Evolutionary conservation across 345 rosid genomes (phyloP).

Genomic region (Heritiera fomes): DNA sequence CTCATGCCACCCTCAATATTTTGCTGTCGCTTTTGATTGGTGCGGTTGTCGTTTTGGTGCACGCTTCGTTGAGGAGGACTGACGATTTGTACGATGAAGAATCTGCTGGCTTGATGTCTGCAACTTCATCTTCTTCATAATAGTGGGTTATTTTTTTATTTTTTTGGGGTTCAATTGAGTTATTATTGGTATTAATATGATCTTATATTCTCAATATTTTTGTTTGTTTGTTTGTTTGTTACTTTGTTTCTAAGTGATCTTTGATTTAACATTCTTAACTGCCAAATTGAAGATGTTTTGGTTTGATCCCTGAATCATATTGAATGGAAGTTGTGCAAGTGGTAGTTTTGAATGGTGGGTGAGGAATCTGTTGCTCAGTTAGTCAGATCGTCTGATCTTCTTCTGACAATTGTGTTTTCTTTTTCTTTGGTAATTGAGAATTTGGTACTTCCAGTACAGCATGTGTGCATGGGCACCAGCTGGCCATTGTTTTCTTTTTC

Average conservation of each 20-base stretch:
- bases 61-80: constrained; percentile 59
- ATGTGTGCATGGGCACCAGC: too few species aligned
- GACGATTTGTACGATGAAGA: constrained; percentile 76
- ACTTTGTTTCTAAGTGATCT: background rate
- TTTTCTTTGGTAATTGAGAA: too few species aligned
- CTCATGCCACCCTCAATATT: constrained; percentile 59
- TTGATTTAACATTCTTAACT: constrained; percentile 2
- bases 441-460: too few species aligned
- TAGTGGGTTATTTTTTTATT: background rate
- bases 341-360: background rate
- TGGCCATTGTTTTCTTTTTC: too few species aligned
- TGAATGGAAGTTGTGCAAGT: background rate
- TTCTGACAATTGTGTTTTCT: too few species aligned
- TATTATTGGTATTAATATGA: background rate
- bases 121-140: constrained; percentile 34
- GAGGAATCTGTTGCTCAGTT: background rate
- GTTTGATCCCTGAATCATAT: background rate
- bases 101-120: constrained; percentile 43
- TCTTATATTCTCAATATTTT: background rate
- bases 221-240: background rate
- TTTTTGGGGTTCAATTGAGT: background rate
- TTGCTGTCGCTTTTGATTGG: constrained; percentile 53
- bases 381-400: too few species aligned
- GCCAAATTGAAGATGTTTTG: background rate
- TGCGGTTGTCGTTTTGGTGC: constrained; percentile 50